phyloP scores from a whole-genome alignment of 345 rosid species.

The Salix dunnii region DNA sequence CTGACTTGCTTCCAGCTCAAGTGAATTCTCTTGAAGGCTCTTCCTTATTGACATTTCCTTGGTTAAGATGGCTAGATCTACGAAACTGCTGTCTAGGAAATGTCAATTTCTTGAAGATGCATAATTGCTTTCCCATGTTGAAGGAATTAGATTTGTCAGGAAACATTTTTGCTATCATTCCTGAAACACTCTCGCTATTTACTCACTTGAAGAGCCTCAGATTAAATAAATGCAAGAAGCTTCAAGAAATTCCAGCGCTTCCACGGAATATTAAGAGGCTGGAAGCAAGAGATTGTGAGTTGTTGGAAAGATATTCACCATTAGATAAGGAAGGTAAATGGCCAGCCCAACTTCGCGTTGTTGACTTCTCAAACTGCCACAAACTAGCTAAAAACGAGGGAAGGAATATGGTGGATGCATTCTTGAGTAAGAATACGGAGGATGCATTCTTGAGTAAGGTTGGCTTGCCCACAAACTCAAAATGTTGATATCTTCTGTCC shows the following conservation, averaged over 20 bases:
- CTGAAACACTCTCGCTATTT: slow-evolving; percentile 4
- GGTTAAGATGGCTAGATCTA: slow-evolving; percentile 8
- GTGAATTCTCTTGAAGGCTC: not conserved
- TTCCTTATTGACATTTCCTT: not conserved
- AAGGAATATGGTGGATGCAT: not conserved
- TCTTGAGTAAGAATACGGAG: slow-evolving; percentile 4
- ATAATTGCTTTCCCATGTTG: slow-evolving; percentile 9
- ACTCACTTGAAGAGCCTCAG: slow-evolving; percentile 6
- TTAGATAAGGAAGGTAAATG: not conserved
- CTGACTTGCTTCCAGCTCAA: too few species aligned
- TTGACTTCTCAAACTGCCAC: slow-evolving; percentile 23
- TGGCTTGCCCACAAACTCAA: not conserved
- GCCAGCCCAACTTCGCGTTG: slow-evolving; percentile 7
- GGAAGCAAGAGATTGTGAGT: slow-evolving; percentile 15
- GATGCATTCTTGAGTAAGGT: slow-evolving; percentile 10
- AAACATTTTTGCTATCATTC: slow-evolving; percentile 16
- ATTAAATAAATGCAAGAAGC: slow-evolving; percentile 13
- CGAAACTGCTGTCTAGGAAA: slow-evolving; percentile 5
- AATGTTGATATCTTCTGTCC: not conserved
- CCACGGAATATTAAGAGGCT: slow-evolving; percentile 12
- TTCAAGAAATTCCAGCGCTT: slow-evolving; percentile 19
- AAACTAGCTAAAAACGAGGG: slow-evolving; percentile 5
- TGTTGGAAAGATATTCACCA: slow-evolving; percentile 13
- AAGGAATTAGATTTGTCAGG: slow-evolving; percentile 11
- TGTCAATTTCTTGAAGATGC: slow-evolving; percentile 10